These are phyloP conservation scores for Raffaelea arxii DNA, from an alignment of 2,329 filamentous ascomycete genomes.

Conservation along the genomic window DNA sequence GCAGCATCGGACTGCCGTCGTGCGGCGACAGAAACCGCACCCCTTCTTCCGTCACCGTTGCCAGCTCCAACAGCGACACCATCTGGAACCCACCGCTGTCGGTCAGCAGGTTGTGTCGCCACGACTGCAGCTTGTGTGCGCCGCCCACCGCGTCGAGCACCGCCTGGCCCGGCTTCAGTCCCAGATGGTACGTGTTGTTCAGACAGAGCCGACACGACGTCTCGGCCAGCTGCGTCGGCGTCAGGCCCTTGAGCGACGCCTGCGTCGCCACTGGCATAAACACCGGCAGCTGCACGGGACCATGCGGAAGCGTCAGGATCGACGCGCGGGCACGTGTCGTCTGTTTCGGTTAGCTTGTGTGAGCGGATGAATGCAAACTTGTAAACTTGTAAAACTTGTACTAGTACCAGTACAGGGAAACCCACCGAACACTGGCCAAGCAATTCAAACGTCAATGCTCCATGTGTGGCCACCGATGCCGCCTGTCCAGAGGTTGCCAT, in stretches of 20 bases:
- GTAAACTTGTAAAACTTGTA: too few species aligned
- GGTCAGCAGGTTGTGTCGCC: slow-evolving; percentile 91
- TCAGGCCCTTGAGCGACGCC: slow-evolving; percentile 88
- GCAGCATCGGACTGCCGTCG: slow-evolving; percentile 88
- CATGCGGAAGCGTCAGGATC: slow-evolving; percentile 80
- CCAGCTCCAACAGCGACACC: slow-evolving; percentile 90
- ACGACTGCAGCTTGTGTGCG: slow-evolving; percentile 89
- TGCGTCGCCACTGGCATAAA: slow-evolving; percentile 99
- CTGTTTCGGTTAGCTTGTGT: too few species aligned
- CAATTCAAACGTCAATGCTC: slow-evolving; percentile 20
- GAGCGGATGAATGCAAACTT: too few species aligned
- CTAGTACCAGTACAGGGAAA: neutral
- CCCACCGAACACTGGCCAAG: slow-evolving; percentile 16
- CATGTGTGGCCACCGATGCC: slow-evolving; percentile 15
- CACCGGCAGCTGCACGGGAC: slow-evolving; percentile 77
- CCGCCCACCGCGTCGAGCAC: slow-evolving; percentile 81
- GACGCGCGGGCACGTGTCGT: slow-evolving; percentile 92
- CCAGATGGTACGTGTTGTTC: slow-evolving; percentile 97
- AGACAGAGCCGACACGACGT: slow-evolving; percentile 84
- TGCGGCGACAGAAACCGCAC: slow-evolving; percentile 95
- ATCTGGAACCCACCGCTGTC: slow-evolving; percentile 86
- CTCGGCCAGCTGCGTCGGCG: slow-evolving; percentile 81
- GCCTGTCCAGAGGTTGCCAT: slow-evolving; percentile 15
- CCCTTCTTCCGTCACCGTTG: slow-evolving; percentile 89
- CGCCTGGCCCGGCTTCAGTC: slow-evolving; percentile 86